phyloP scores from a whole-genome alignment of 31 red algal genomes.

The Porphyra umbilicalis region DNA sequence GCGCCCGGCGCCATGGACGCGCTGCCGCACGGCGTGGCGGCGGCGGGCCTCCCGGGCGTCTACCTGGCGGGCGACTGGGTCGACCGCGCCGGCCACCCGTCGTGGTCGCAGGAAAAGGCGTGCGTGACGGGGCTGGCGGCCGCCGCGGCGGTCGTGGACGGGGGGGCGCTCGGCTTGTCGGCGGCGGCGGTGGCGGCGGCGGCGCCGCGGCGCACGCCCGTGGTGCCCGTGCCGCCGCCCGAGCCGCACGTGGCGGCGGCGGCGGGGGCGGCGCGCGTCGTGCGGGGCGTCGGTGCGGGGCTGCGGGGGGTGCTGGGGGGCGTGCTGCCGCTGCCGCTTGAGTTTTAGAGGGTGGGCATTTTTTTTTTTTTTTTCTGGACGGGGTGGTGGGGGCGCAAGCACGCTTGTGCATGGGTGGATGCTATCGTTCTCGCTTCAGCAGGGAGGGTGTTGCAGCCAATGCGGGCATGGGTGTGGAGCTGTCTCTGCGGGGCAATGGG shows the following conservation, averaged over 20 bases:
- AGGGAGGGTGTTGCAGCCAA: too few relatives aligned
- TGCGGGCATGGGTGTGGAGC: too few relatives aligned
- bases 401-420: too few relatives aligned
- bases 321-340: neutral
- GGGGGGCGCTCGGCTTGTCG: neutral
- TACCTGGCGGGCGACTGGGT: neutral
- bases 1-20: neutral
- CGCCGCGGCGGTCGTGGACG: neutral
- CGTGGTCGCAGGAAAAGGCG: neutral
- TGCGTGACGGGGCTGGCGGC: neutral
- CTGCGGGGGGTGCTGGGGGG: neutral
- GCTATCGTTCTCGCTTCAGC: too few relatives aligned
- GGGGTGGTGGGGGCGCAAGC: too few relatives aligned
- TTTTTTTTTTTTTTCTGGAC: too few relatives aligned
- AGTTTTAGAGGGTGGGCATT: too few relatives aligned
- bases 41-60: neutral
- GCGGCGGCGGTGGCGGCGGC: neutral
- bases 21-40: neutral
- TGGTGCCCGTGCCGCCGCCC: neutral
- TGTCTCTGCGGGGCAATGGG: too few relatives aligned
- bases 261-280: neutral
- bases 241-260: neutral
- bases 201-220: neutral
- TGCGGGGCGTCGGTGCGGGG: neutral
- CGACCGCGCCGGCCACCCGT: neutral